These are phyloP conservation scores for Stygiomarasmius scandens DNA, from an alignment of 1,284 basidiomycete genomes.

Conservation along the genomic window DNA sequence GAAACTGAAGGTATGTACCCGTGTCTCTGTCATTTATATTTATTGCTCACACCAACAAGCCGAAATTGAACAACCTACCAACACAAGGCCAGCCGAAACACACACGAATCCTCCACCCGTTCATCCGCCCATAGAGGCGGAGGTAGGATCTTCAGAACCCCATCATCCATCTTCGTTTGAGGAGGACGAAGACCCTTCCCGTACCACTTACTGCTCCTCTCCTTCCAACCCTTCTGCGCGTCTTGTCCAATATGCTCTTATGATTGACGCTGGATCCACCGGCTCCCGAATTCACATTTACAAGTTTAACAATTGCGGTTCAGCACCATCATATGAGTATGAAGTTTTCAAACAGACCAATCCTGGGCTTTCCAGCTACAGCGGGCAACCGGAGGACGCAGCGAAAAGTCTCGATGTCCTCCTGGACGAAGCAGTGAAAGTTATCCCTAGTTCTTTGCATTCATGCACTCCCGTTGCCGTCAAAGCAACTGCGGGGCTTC, in stretches of 20 bases:
- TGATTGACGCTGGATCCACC: slow-evolving; percentile 98
- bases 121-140: not conserved
- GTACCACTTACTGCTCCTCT: slow-evolving; percentile 67
- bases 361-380: slow-evolving; percentile 81
- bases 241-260: slow-evolving; percentile 91
- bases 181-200: slow-evolving; percentile 64
- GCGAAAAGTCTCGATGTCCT: slow-evolving; percentile 83
- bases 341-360: slow-evolving; percentile 89
- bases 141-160: not conserved
- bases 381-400: slow-evolving; percentile 62
- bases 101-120: slow-evolving; percentile 3
- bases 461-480: slow-evolving; percentile 89
- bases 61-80: not conserved
- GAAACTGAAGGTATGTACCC: not conserved
- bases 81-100: not conserved
- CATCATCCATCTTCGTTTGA: slow-evolving; percentile 55
- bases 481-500: slow-evolving; percentile 93
- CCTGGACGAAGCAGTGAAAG: slow-evolving; percentile 77
- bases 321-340: slow-evolving; percentile 85
- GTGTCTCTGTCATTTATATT: slow-evolving; percentile 14
- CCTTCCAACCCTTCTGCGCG: slow-evolving; percentile 51
- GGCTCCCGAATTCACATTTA: slow-evolving; percentile 98
- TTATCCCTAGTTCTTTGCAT: slow-evolving; percentile 73
- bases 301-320: slow-evolving; percentile 92
- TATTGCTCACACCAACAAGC: not conserved